phyloP scores from a whole-genome alignment of 768 basidiomycete species.

The Macrolepiota albuminosa region DNA sequence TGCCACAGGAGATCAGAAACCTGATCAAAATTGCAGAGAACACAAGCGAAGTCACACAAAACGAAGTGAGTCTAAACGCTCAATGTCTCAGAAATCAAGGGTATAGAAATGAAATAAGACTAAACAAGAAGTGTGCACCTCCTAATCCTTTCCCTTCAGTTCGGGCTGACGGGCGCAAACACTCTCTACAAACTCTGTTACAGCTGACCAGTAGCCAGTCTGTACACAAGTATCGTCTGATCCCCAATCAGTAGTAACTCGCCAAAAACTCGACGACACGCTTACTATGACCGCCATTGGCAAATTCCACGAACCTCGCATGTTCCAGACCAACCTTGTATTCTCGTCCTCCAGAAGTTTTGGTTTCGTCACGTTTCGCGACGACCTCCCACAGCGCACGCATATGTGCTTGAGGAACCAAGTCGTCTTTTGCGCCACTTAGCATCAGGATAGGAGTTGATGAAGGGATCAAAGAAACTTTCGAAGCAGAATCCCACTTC shows the following conservation, averaged over 20 bases:
- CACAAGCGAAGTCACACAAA: neutral
- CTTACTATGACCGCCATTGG: constrained; percentile 51
- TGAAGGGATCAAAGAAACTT: constrained; percentile 51
- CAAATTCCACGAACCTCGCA: constrained; percentile 53
- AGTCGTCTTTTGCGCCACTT: constrained; percentile 66
- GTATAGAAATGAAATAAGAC: neutral
- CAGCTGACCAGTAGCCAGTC: constrained; percentile 49
- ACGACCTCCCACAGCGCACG: constrained; percentile 63
- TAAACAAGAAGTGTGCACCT: neutral
- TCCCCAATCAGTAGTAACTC: neutral
- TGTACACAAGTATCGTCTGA: constrained; percentile 54
- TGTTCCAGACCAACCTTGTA: constrained; percentile 47
- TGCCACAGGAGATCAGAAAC: neutral
- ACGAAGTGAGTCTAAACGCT: neutral
- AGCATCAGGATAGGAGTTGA: constrained; percentile 78
- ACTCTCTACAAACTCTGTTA: constrained; percentile 41
- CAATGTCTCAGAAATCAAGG: neutral
- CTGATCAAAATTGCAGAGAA: neutral
- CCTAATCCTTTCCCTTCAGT: neutral
- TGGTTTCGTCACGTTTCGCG: constrained; percentile 46
- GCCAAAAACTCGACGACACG: neutral
- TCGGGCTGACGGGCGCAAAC: constrained; percentile 27
- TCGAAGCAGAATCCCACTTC: constrained; percentile 12
- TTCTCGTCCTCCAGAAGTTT: constrained; percentile 29
- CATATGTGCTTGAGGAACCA: constrained; percentile 79